Conservation (phyloP, 768 basidiomycete genomes). For the Lanmaoa rubissima region DNA sequence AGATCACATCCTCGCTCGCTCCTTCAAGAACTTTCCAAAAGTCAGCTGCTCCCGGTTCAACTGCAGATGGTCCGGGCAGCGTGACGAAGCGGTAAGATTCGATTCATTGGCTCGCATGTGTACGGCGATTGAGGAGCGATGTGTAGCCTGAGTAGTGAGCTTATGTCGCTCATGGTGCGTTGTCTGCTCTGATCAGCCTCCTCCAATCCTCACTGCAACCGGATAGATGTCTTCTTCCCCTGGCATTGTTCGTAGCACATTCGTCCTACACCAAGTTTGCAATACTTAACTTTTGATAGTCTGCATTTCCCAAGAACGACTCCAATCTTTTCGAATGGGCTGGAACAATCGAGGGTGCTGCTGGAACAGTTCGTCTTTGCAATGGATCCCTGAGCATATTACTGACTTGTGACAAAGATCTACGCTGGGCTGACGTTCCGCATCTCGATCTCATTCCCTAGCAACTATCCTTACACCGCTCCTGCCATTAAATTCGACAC, state of each 20-base stretch:
- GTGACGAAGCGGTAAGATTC: slow-evolving; percentile 75
- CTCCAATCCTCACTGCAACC: slow-evolving; percentile 4
- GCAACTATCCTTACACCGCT: slow-evolving; percentile 85
- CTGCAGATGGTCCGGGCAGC: slow-evolving; percentile 64
- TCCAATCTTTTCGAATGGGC: slow-evolving; percentile 88
- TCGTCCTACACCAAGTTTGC: neutral
- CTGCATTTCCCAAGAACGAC: slow-evolving; percentile 87
- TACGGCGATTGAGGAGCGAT: slow-evolving; percentile 2
- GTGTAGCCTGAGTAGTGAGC: slow-evolving; percentile 70
- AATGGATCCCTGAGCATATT: neutral
- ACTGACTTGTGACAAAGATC: slow-evolving; percentile 43
- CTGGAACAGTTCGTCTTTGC: slow-evolving; percentile 51
- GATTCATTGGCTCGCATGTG: neutral
- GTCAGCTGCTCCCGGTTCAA: slow-evolving; percentile 48
- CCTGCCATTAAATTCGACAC: slow-evolving; percentile 86
- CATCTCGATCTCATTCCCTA: slow-evolving; percentile 80
- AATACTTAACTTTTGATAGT: slow-evolving; percentile 42
- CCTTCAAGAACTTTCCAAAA: slow-evolving; percentile 60
- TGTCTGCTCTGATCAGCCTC: slow-evolving; percentile 15
- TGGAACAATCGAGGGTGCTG: slow-evolving; percentile 81
- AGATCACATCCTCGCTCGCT: slow-evolving; percentile 61
- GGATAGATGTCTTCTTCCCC: slow-evolving; percentile 84
- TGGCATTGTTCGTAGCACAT: slow-evolving; percentile 62
- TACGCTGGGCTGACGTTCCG: slow-evolving; percentile 80
- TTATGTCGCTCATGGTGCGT: slow-evolving; percentile 86